phyloP scores from a whole-genome alignment of 176 grass and related monocot genomes.

The Hsuehochloa calcarea region DNA sequence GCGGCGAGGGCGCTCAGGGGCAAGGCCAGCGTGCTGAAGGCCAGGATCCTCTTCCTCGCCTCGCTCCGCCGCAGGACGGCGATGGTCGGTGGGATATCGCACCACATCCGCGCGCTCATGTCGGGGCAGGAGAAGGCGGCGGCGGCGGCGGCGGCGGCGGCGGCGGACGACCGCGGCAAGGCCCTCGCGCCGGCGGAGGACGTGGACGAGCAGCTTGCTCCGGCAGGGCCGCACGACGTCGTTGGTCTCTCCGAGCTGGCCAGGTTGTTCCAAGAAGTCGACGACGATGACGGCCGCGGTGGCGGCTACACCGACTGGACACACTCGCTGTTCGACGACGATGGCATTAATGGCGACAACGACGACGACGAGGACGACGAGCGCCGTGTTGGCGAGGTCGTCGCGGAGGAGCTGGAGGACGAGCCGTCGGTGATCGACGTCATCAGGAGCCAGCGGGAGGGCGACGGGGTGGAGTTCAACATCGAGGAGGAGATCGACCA shows the following conservation, averaged over 20 bases:
- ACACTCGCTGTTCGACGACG: constrained; percentile 47
- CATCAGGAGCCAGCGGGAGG: constrained; percentile 55
- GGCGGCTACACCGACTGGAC: constrained; percentile 15
- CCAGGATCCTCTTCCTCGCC: constrained; percentile 63
- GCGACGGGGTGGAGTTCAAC: constrained; percentile 61
- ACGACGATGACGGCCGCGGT: background rate
- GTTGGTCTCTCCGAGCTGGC: constrained; percentile 4
- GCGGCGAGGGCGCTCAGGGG: constrained; percentile 51
- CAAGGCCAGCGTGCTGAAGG: constrained; percentile 59
- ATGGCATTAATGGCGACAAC: background rate
- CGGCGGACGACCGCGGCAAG: background rate
- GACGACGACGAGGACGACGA: background rate
- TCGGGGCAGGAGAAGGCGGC: background rate
- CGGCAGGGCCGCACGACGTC: background rate
- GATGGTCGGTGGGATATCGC: constrained; percentile 34
- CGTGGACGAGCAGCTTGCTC: background rate
- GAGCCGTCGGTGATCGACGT: constrained; percentile 68
- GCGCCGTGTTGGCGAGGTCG: background rate
- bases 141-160: background rate
- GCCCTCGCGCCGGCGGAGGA: constrained; percentile 17
- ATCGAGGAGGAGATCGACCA: constrained; percentile 83
- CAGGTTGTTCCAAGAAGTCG: constrained; percentile 17
- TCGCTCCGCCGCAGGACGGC: constrained; percentile 55
- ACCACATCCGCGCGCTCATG: constrained; percentile 51
- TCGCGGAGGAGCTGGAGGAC: background rate